A percentile compares a stretch with the other conserved stretches of the same genome.
These are phyloP conservation scores for Apiospora rasikravindrae DNA, from an alignment of 2,329 filamentous ascomycete genomes.

Conservation along the genomic window DNA sequence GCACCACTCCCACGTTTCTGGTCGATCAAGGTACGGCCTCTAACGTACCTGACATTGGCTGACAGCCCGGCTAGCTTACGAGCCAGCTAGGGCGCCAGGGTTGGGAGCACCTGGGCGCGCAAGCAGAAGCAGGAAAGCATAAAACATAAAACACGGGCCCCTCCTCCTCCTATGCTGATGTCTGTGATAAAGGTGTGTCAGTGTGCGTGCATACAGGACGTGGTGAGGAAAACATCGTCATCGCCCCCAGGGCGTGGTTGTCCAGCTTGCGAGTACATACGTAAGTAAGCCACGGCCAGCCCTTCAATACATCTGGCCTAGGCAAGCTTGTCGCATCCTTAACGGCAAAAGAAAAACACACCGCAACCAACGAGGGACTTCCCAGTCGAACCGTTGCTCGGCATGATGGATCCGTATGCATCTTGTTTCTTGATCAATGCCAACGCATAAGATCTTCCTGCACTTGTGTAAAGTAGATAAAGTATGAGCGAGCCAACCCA, in stretches of 20 bases:
- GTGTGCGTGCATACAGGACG: not conserved
- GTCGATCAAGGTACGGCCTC: slow-evolving; percentile 6
- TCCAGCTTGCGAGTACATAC: not conserved
- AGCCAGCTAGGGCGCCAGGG: not conserved
- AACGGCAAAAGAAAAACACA: not conserved
- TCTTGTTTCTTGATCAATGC: slow-evolving; percentile 17
- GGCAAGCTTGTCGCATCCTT: not conserved
- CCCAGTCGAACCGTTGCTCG: slow-evolving; percentile 3
- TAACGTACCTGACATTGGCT: slow-evolving; percentile 6
- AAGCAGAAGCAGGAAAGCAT: slow-evolving; percentile 8
- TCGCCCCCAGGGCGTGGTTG: not conserved
- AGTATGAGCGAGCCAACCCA: not conserved
- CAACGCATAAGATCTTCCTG: slow-evolving; percentile 12
- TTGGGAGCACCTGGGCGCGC: not conserved
- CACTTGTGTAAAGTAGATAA: slow-evolving; percentile 13
- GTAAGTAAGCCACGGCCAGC: not conserved
- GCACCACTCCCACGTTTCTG: slow-evolving; percentile 3
- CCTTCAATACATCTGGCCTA: not conserved
- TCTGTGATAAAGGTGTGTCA: not conserved
- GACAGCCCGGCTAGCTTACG: slow-evolving; percentile 2
- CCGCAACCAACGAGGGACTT: not conserved
- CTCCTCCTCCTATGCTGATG: not conserved
- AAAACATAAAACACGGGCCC: not conserved
- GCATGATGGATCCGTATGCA: slow-evolving; percentile 11
- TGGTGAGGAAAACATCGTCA: slow-evolving; percentile 3